Evolutionary conservation across 2,329 filamentous ascomycete genomes (phyloP).

Genomic region (Penicillium sp.): DNA sequence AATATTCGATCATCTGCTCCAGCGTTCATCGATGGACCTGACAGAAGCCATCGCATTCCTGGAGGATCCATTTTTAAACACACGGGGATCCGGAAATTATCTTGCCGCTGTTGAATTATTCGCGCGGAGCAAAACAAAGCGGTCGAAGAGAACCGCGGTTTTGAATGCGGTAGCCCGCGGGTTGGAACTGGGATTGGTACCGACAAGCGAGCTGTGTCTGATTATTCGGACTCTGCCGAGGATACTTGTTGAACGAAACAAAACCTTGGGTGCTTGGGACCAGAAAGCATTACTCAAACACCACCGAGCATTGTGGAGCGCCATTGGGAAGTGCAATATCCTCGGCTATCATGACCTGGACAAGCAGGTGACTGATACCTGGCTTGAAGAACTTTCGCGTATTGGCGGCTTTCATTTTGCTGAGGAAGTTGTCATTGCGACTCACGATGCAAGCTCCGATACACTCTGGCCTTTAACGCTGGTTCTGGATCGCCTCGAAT

Average conservation of each 20-base stretch:
- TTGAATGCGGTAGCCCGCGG: slow-evolving; percentile 34
- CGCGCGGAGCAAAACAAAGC: slow-evolving; percentile 19
- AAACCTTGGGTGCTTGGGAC: slow-evolving; percentile 19
- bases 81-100: slow-evolving; percentile 41
- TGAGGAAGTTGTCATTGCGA: slow-evolving; percentile 36
- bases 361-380: slow-evolving; percentile 32
- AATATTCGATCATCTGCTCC: slow-evolving; percentile 39
- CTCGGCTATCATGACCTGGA: slow-evolving; percentile 39
- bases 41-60: slow-evolving; percentile 37
- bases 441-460: slow-evolving; percentile 22
- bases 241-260: slow-evolving; percentile 20
- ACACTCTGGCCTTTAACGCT: slow-evolving; percentile 31
- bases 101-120: slow-evolving; percentile 33
- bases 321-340: slow-evolving; percentile 41
- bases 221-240: slow-evolving; percentile 36
- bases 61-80: slow-evolving; percentile 42
- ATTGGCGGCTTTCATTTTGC: slow-evolving; percentile 27
- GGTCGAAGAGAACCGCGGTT: slow-evolving; percentile 23
- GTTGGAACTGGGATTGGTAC: slow-evolving; percentile 41
- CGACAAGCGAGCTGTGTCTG: slow-evolving; percentile 34
- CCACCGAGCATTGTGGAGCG: slow-evolving; percentile 42
- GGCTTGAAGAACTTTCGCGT: slow-evolving; percentile 35
- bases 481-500: slow-evolving; percentile 32
- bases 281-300: slow-evolving; percentile 24
- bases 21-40: slow-evolving; percentile 15